Evolutionary conservation across 2,329 filamentous ascomycete genomes (phyloP), one percentile per base, ranked within the genome.

Genomic region (Phaeosphaeriaceae sp.): DNA sequence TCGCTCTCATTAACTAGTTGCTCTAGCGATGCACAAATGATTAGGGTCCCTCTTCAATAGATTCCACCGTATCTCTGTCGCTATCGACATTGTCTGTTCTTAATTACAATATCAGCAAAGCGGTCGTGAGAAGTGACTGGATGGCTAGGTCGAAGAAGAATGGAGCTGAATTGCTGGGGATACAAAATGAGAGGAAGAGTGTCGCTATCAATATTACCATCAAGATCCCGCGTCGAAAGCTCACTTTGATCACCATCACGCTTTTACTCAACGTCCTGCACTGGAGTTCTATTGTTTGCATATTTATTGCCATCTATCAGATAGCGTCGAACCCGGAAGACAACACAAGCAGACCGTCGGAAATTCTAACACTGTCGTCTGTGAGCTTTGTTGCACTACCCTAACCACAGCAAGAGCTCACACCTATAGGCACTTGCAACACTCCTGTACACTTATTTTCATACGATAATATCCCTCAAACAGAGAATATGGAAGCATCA

Each of bases 181-280:
- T 21, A 13, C 60, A 56, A 33, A 33, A 45, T 15, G 58, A 64
- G 30, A 47, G 36, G 40, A 49, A 50, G 13, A 41, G 42, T 12
- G 34, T 46, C 18, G 18, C 49, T 21, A 50, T 55, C 49, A 54
- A 54, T 23, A 41, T 52, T 29, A 48, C 38, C 12, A 57, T 38
- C 18, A 59, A 54, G 33, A 52, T 60, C 13, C 58, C 68, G 3
- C 67, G 68, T 6, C 65, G 70, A 15, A 63, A 67, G 46, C 28
- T 64, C 18, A 72, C 69, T 12, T 47, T 74, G 1, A 55, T 73
- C 28, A 59, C 62, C n/a, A 66, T 74, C 23, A 70, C 68, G 3
- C 43, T 63, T 18, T 64, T 68, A 26, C 58, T 75, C 6, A 69
- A 74, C 42, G 52, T 66, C 15, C 49, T 74, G 20, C 56, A 74